Evolutionary conservation across 805 yeast genomes (phyloP).

Genomic region (Candida parachauliodes): DNA sequence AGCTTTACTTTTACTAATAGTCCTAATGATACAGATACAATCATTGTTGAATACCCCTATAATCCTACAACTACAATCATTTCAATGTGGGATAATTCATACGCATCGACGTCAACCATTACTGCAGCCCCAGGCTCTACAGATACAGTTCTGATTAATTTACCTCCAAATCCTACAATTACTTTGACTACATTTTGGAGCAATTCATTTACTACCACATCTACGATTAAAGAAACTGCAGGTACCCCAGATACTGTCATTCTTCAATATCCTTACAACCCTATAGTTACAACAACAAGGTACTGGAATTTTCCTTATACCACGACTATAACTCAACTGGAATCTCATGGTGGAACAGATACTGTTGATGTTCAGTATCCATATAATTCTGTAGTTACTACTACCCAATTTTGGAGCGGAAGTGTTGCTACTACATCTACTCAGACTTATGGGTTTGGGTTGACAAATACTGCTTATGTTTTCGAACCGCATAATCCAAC

Average conservation of each 20-base stretch:
- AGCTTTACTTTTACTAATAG: slow-evolving; percentile 17
- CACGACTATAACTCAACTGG: slow-evolving; percentile 16
- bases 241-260: slow-evolving; percentile 8
- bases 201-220: slow-evolving; percentile 11
- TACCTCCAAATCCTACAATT: slow-evolving; percentile 12
- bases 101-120: neutral
- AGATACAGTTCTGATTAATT: slow-evolving; percentile 13
- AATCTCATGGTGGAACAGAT: slow-evolving; percentile 11
- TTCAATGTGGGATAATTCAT: neutral
- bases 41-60: slow-evolving; percentile 11
- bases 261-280: slow-evolving; percentile 11
- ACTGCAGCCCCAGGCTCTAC: slow-evolving; percentile 7
- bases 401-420: slow-evolving; percentile 7
- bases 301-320: slow-evolving; percentile 2
- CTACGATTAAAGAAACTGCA: slow-evolving; percentile 9
- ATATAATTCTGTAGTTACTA: slow-evolving; percentile 9
- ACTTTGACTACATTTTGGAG: slow-evolving; percentile 11
- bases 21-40: slow-evolving; percentile 16
- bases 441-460: slow-evolving; percentile 3
- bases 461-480: slow-evolving; percentile 7
- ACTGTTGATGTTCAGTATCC: slow-evolving; percentile 20
- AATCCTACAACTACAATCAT: neutral
- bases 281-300: slow-evolving; percentile 11
- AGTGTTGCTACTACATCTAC: slow-evolving; percentile 9
- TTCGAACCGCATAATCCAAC: slow-evolving; percentile 2